Base-by-base conservation (phyloP, 2,329 filamentous ascomycete genomes). In the Teratosphaeria destructans region DNA sequence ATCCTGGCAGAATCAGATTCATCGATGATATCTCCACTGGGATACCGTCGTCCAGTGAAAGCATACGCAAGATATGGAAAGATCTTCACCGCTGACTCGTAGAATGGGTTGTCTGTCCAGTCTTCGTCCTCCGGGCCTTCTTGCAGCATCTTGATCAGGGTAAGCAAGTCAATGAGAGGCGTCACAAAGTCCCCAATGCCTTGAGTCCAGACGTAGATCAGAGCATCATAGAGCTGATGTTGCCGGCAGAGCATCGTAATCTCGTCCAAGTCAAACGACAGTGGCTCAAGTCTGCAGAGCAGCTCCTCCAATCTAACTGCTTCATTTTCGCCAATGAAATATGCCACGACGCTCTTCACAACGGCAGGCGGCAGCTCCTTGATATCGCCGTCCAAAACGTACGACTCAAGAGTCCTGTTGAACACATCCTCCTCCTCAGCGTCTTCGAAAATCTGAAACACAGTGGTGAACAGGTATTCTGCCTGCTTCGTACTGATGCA, bases 171-270 rank as follows among this genome's bases (percentile, higher is more conserved):
- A 65, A 90, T 87, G 59, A 97, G 79, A 1, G 94, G 93, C 1
- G 92, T 95, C 62, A 96, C 86, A 68, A 95, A 96, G 73, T 99
- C 95, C 62, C 80, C 79, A 32, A 99, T 78, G 2, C 90, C 91
- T 72, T 90, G 87, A 62, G 95, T 97, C 94, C 94, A 99, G 59
- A 99, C 89, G 71, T 97, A 96, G 52, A 95, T 91, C 59, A 96
- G 82, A 2, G 94, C 95, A 74, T 99, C 95, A 70, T 96, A 99
- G 3, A 99, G 81, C 64, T 88, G 85, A 72, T 97, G 86, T 70
- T 93, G 87, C 72, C 94, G 95, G 80, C 94, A 99, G 27, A 99
- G 79, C 12, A 83, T 82, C 0, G 93, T 96, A 60, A 95, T 85
- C 73, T 97, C 90, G 71, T 99, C 93, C 65, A 99, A 85, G 71